Evolutionary conservation across 176 grass and related monocot genomes (phyloP).

Genomic region (Oryza brachyantha): DNA sequence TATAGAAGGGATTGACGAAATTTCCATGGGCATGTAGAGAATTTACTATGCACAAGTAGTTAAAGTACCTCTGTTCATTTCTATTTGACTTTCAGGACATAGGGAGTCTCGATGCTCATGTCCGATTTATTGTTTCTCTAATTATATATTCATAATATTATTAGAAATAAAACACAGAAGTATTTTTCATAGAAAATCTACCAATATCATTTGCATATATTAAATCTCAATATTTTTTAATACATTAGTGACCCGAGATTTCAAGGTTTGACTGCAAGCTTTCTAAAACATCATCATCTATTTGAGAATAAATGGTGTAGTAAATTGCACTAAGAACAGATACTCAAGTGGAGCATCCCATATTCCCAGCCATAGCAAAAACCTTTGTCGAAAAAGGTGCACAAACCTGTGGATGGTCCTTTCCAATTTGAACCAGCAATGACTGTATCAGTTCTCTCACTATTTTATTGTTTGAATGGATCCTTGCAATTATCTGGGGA

Average conservation of each 20-base stretch:
- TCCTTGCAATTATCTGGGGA: conserved; percentile 98
- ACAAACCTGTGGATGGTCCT: conserved; percentile 89
- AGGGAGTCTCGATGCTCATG: no score
- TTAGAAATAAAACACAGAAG: no score
- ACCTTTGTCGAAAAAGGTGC: conserved; percentile 20
- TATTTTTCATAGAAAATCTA: neutral
- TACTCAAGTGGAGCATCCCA: neutral
- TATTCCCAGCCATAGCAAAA: neutral
- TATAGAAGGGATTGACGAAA: no score
- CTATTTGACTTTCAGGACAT: no score
- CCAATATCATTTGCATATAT: neutral
- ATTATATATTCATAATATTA: no score
- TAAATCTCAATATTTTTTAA: neutral
- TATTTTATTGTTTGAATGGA: conserved; percentile 88
- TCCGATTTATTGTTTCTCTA: no score
- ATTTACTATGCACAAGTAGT: no score
- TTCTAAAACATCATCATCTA: neutral
- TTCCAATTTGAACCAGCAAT: conserved; percentile 91
- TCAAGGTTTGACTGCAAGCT: neutral
- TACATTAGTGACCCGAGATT: neutral
- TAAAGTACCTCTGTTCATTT: neutral
- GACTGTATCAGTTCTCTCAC: conserved; percentile 97
- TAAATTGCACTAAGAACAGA: neutral
- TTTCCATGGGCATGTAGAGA: no score
- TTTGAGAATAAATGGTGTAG: neutral